A percentile compares a stretch with the other conserved stretches of the same genome.
phyloP scores from a whole-genome alignment of 805 yeast species.

The Ogataea allantospora region DNA sequence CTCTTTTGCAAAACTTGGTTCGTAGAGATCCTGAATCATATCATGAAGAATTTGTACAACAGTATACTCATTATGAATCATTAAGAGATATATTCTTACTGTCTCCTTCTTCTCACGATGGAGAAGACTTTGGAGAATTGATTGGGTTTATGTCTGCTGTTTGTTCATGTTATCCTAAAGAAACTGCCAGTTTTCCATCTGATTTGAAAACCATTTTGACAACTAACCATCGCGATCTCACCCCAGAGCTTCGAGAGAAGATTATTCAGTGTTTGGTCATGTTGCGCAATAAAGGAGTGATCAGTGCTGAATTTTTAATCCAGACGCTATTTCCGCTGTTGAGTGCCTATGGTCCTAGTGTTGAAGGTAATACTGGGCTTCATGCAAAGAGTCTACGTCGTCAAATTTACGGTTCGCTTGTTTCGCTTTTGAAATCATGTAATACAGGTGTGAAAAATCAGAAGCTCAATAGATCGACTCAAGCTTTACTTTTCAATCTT shows the following conservation, averaged over 20 bases:
- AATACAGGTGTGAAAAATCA: slow-evolving; percentile 90
- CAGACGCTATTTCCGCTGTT: slow-evolving; percentile 88
- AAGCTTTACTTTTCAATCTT: slow-evolving; percentile 85
- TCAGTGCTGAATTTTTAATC: slow-evolving; percentile 75
- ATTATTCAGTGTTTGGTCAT: slow-evolving; percentile 85
- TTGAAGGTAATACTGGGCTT: slow-evolving; percentile 46
- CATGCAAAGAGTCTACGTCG: slow-evolving; percentile 81
- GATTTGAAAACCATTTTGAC: slow-evolving; percentile 69
- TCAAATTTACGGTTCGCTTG: slow-evolving; percentile 76
- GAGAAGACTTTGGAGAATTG: slow-evolving; percentile 73
- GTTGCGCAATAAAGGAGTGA: slow-evolving; percentile 82
- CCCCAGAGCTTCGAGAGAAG: slow-evolving; percentile 87
- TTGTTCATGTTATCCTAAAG: slow-evolving; percentile 84
- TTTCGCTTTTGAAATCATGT: slow-evolving; percentile 74
- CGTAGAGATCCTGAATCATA: slow-evolving; percentile 94
- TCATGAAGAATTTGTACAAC: slow-evolving; percentile 89
- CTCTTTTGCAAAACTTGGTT: slow-evolving; percentile 85
- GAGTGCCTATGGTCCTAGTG: slow-evolving; percentile 57
- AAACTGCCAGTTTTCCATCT: slow-evolving; percentile 79
- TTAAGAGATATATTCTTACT: slow-evolving; percentile 80
- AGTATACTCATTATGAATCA: slow-evolving; percentile 89
- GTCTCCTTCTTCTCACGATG: slow-evolving; percentile 61
- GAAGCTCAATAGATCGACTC: slow-evolving; percentile 84
- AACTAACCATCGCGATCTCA: slow-evolving; percentile 75
- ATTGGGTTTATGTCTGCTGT: slow-evolving; percentile 92